phyloP scores from a whole-genome alignment of 2,329 filamentous ascomycete genomes.

The Penicillium olsonii region DNA sequence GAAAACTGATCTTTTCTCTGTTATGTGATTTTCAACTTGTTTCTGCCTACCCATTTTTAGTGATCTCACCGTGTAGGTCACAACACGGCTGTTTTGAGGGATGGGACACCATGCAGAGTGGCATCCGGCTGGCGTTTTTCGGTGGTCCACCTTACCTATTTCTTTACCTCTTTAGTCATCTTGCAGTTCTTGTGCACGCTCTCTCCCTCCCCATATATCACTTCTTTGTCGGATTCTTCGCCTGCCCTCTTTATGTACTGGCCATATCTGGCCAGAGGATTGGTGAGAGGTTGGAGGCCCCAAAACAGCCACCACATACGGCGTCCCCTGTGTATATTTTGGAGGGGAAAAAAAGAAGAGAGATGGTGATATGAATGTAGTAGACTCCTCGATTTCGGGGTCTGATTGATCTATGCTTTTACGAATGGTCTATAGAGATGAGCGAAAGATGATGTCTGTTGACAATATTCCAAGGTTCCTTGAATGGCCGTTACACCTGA shows the following conservation, averaged over 20 bases:
- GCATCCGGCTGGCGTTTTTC: slow-evolving; percentile 46
- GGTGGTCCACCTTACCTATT: slow-evolving; percentile 38
- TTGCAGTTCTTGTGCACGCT: slow-evolving; percentile 21
- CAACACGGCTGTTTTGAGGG: slow-evolving; percentile 32
- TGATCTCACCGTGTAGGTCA: slow-evolving; percentile 33
- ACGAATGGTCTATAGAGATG: slow-evolving; percentile 45
- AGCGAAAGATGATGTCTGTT: slow-evolving; percentile 33
- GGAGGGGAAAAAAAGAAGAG: slow-evolving; percentile 13
- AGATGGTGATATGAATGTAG: slow-evolving; percentile 21
- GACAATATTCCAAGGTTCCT: slow-evolving; percentile 17
- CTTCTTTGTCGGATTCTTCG: slow-evolving; percentile 23
- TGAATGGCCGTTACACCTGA: no score
- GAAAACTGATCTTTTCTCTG: slow-evolving; percentile 32
- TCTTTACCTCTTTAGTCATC: slow-evolving; percentile 27
- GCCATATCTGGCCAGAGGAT: slow-evolving; percentile 16
- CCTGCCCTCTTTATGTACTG: slow-evolving; percentile 14
- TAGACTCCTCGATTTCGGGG: slow-evolving; percentile 25
- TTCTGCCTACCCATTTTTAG: slow-evolving; percentile 35
- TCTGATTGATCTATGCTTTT: slow-evolving; percentile 41
- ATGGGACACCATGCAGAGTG: slow-evolving; percentile 41
- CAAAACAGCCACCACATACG: slow-evolving; percentile 16
- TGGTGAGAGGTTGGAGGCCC: slow-evolving; percentile 13
- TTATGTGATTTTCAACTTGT: slow-evolving; percentile 34
- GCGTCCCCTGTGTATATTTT: slow-evolving; percentile 12
- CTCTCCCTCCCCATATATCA: slow-evolving; percentile 27